Evolutionary conservation across 2,329 filamentous ascomycete genomes (phyloP).

Genomic region (Leptosphaerulina australis): DNA sequence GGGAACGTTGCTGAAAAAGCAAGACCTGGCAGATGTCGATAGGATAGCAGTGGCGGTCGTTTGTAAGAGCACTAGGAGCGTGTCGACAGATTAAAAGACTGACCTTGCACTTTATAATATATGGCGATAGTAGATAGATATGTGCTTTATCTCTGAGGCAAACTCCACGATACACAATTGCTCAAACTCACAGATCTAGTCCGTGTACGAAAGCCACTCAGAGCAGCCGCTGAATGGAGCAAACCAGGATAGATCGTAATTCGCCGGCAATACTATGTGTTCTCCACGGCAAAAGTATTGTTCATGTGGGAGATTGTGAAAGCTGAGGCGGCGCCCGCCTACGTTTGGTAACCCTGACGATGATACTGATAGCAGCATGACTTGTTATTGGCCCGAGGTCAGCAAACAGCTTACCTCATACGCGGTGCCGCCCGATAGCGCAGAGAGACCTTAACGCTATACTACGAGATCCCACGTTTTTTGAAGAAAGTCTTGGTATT

Average conservation of each 20-base stretch:
- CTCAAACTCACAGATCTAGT: conserved; percentile 27
- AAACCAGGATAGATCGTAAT: conserved; percentile 39
- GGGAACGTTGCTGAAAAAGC: conserved; percentile 1
- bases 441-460: conserved; percentile 13
- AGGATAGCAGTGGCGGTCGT: background rate
- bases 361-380: conserved; percentile 32
- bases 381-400: conserved; percentile 33
- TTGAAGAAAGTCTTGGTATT: conserved; percentile 25
- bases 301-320: conserved; percentile 25
- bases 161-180: conserved; percentile 39
- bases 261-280: conserved; percentile 30
- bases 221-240: conserved; percentile 33
- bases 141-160: conserved; percentile 35
- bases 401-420: conserved; percentile 27
- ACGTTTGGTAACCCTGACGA: conserved; percentile 39
- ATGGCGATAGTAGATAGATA: conserved; percentile 14
- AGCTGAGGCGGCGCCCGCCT: conserved; percentile 26
- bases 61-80: background rate
- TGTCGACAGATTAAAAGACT: background rate
- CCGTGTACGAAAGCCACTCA: conserved; percentile 22
- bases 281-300: conserved; percentile 33
- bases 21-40: background rate
- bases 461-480: conserved; percentile 31
- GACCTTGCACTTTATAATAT: conserved; percentile 13
- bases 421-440: conserved; percentile 41